These are phyloP conservation scores for Oryza brachyantha DNA, from an alignment of 176 grass and related monocot species.

Conservation along the genomic window DNA sequence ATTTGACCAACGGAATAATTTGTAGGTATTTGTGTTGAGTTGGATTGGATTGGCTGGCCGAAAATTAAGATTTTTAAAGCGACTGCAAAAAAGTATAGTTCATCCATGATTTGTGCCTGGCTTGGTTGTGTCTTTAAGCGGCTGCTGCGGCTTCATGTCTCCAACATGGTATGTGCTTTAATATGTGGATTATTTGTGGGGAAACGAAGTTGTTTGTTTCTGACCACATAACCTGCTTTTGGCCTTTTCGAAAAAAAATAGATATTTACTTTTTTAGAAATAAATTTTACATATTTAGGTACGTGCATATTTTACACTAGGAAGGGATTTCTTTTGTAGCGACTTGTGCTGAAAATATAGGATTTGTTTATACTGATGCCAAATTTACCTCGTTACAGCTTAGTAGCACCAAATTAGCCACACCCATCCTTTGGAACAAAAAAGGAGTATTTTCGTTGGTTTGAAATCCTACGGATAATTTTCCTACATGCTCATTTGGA, in stretches of 20 bases:
- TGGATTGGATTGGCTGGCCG: not conserved
- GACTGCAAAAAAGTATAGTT: not conserved
- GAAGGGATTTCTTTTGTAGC: not conserved
- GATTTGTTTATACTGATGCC: not conserved
- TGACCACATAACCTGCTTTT: not conserved
- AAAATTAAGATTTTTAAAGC: not conserved
- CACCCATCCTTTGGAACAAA: not conserved
- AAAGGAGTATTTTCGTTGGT: too few species aligned
- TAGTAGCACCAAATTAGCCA: not conserved
- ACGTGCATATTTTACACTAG: not conserved
- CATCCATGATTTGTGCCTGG: not conserved
- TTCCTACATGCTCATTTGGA: too few species aligned
- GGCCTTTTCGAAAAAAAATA: not conserved
- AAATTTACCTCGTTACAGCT: not conserved
- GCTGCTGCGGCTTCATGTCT: conserved; percentile 8
- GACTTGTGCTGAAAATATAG: not conserved
- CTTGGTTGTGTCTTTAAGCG: conserved; percentile 18
- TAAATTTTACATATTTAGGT: not conserved
- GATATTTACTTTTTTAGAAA: too few species aligned
- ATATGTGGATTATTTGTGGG: conserved; percentile 11
- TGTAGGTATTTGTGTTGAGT: not conserved
- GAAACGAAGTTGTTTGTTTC: not conserved
- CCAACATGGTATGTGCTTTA: not conserved
- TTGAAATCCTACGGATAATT: too few species aligned
- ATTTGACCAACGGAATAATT: not conserved